Conservation (phyloP, 257 asterid genomes). For the Catharanthus roseus region DNA sequence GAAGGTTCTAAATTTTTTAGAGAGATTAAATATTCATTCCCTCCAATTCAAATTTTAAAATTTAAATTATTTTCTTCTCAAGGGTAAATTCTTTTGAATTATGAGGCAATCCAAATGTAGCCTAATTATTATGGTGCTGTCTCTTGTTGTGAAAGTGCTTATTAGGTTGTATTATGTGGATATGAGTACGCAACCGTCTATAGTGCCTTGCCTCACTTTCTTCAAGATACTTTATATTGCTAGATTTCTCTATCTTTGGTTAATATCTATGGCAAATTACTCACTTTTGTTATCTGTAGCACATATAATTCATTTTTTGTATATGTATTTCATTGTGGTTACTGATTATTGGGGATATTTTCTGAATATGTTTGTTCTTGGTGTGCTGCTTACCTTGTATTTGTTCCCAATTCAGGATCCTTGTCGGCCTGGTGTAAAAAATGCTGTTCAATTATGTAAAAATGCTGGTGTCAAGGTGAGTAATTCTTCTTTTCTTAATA, state of each 20-base stretch:
- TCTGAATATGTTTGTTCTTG: not conserved
- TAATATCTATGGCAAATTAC: not conserved
- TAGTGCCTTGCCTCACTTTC: not conserved
- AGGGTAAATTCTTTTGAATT: too few species aligned
- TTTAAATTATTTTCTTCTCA: too few species aligned
- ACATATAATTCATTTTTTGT: not conserved
- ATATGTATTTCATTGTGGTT: not conserved
- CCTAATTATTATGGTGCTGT: not conserved
- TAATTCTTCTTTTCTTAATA: not conserved
- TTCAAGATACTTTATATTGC: not conserved
- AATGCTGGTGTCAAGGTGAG: slow-evolving; percentile 88
- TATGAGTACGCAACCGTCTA: not conserved
- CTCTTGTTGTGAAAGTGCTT: not conserved
- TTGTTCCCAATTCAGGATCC: slow-evolving; percentile 58
- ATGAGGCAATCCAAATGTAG: too few species aligned
- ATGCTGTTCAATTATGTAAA: slow-evolving; percentile 71
- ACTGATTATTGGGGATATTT: not conserved
- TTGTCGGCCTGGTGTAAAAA: slow-evolving; percentile 77
- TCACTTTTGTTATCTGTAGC: not conserved
- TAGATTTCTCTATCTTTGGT: not conserved
- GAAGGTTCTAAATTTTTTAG: too few species aligned
- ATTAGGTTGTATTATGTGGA: not conserved
- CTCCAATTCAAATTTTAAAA: too few species aligned
- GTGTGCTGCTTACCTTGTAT: not conserved
- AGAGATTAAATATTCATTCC: too few species aligned